A percentile compares a stretch with the other conserved stretches of the same genome.
Evolutionary conservation across 805 yeast genomes (phyloP).

Genomic region (Myxozyma monticola): DNA sequence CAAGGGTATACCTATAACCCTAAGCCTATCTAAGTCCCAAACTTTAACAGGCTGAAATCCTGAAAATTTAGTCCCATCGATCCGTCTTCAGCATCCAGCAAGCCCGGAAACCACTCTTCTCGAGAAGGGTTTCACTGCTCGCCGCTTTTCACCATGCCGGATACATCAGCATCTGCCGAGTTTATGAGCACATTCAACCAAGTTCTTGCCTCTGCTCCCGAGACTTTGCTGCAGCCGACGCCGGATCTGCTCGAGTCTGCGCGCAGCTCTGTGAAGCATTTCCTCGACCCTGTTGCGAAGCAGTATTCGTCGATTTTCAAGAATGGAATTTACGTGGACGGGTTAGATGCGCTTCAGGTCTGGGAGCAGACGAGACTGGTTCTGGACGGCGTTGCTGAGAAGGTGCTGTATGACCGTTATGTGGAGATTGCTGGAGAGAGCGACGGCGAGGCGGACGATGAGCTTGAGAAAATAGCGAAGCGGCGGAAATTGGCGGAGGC

Average conservation of each 20-base stretch:
- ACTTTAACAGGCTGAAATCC: no score
- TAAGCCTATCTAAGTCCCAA: no score
- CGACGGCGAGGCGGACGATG: conserved; percentile 36
- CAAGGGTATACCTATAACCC: no score
- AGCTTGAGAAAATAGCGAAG: conserved; percentile 20
- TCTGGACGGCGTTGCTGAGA: conserved; percentile 72
- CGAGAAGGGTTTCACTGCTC: no score
- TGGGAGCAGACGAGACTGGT: conserved; percentile 92
- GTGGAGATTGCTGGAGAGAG: conserved; percentile 45
- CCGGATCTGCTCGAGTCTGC: conserved; percentile 29
- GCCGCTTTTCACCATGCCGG: no score
- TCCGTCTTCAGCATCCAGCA: no score
- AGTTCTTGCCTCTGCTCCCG: conserved; percentile 12
- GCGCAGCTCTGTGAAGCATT: conserved; percentile 43
- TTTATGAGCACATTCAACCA: no score
- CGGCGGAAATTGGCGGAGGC: conserved; percentile 29
- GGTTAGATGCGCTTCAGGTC: conserved; percentile 84
- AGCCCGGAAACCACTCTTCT: no score
- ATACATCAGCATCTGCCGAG: no score
- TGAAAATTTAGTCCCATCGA: no score
- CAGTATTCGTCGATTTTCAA: conserved; percentile 53
- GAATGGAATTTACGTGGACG: conserved; percentile 81
- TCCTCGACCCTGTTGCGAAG: conserved; percentile 60
- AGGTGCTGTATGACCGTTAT: conserved; percentile 56
- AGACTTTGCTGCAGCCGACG: conserved; percentile 14